Percentiles rank a stretch among this genome's conserved stretches.
phyloP scores from a whole-genome alignment of 2,329 filamentous ascomycete species.

The Massarina eburnea region DNA sequence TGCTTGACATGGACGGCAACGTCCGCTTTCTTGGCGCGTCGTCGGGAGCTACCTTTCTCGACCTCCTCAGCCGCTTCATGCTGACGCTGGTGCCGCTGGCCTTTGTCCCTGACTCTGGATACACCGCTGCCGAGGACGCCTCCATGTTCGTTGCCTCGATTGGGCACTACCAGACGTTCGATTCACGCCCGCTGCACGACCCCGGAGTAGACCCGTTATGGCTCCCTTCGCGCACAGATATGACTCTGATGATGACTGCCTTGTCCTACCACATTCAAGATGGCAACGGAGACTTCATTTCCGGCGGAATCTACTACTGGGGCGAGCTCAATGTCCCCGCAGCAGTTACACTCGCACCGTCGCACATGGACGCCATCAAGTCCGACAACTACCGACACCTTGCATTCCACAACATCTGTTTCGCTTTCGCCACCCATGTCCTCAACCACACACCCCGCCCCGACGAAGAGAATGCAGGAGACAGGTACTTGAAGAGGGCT shows the following conservation, averaged over 20 bases:
- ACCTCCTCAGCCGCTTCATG: constrained; percentile 30
- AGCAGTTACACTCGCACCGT: constrained; percentile 11
- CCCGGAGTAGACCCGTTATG: constrained; percentile 27
- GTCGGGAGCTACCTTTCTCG: constrained; percentile 29
- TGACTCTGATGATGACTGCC: constrained; percentile 23
- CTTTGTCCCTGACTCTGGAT: constrained; percentile 13
- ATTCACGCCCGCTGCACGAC: constrained; percentile 28
- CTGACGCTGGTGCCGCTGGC: constrained; percentile 21
- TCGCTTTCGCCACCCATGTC: constrained; percentile 24
- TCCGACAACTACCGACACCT: constrained; percentile 21
- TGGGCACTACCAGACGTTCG: constrained; percentile 30
- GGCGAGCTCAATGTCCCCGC: constrained; percentile 22
- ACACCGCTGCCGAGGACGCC: constrained; percentile 10
- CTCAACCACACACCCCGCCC: constrained; percentile 13
- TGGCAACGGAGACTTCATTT: constrained; percentile 22
- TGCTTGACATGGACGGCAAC: constrained; percentile 20
- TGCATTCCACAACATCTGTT: constrained; percentile 29
- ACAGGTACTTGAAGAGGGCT: constrained; percentile 29
- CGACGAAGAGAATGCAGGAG: constrained; percentile 21
- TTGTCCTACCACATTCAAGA: constrained; percentile 27
- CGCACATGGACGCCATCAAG: constrained; percentile 18
- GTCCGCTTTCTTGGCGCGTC: constrained; percentile 26
- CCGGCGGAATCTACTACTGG: constrained; percentile 30
- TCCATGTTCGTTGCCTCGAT: constrained; percentile 23
- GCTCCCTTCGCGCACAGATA: constrained; percentile 23